Conservation (phyloP, 23 red algal species). For the Cyanidium caldarium region DNA sequence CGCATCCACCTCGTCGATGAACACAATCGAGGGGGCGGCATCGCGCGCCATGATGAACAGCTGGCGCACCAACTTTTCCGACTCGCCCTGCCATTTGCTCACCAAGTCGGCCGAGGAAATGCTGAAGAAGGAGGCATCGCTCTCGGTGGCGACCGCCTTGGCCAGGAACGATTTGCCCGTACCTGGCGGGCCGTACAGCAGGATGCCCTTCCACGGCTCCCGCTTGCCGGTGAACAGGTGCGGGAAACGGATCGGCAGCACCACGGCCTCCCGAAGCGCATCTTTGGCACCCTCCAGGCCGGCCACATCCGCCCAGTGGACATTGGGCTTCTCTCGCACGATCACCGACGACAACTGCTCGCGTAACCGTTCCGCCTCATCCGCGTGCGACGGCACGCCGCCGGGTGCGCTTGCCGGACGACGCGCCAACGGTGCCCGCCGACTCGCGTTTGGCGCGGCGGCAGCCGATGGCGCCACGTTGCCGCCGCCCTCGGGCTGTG, state of each 20-base stretch:
- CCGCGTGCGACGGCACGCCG: not conserved
- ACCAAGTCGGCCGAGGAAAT: slow-evolving; percentile 77
- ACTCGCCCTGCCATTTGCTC: slow-evolving; percentile 96
- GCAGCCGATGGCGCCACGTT: slow-evolving; percentile 18
- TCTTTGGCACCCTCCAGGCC: slow-evolving; percentile 93
- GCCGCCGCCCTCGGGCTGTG: not conserved
- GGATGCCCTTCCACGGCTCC: slow-evolving; percentile 87
- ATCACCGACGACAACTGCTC: slow-evolving; percentile 37
- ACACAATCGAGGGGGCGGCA: slow-evolving; percentile 65
- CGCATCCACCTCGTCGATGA: slow-evolving; percentile 98
- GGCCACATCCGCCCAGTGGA: slow-evolving; percentile 93
- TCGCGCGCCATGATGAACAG: slow-evolving; percentile 75
- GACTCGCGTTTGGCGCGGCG: slow-evolving; percentile 3
- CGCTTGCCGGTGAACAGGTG: slow-evolving; percentile 85
- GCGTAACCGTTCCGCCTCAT: slow-evolving; percentile 25
- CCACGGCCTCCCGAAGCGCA: slow-evolving; percentile 85
- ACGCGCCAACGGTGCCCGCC: not conserved
- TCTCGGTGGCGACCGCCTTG: slow-evolving; percentile 96
- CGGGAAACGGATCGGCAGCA: slow-evolving; percentile 74
- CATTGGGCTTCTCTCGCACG: slow-evolving; percentile 76
- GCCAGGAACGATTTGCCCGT: slow-evolving; percentile 97
- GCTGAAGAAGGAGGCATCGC: slow-evolving; percentile 73
- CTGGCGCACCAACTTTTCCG: slow-evolving; percentile 81
- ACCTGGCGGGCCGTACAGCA: slow-evolving; percentile 91
- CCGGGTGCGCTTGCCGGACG: not conserved